These are phyloP conservation scores for Panaeolus cyanescens DNA, from an alignment of 768 basidiomycete genomes.

Conservation along the genomic window DNA sequence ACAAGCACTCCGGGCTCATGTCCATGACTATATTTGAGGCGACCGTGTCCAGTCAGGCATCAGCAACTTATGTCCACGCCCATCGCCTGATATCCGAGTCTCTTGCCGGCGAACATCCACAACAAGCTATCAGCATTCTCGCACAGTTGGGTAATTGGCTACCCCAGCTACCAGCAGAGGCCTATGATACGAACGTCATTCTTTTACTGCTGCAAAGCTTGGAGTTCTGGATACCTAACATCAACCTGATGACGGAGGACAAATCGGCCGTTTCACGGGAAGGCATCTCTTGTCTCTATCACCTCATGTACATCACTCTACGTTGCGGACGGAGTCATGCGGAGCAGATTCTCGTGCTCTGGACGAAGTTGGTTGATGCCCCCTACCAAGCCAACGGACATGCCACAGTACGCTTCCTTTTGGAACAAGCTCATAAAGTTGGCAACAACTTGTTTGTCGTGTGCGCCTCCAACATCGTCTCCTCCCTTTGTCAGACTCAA, in stretches of 20 bases:
- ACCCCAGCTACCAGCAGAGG: slow-evolving; percentile 57
- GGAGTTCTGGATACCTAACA: slow-evolving; percentile 81
- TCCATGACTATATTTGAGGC: slow-evolving; percentile 76
- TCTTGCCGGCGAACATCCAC: slow-evolving; percentile 76
- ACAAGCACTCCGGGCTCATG: slow-evolving; percentile 64
- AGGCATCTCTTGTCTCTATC: slow-evolving; percentile 69
- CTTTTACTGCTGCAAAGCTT: slow-evolving; percentile 75
- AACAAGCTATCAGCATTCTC: slow-evolving; percentile 64
- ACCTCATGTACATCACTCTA: slow-evolving; percentile 81
- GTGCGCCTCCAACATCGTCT: slow-evolving; percentile 80
- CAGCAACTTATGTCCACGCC: slow-evolving; percentile 79
- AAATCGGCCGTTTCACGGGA: slow-evolving; percentile 55
- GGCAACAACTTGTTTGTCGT: slow-evolving; percentile 76
- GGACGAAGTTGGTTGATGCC: slow-evolving; percentile 75
- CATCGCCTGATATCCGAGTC: slow-evolving; percentile 77
- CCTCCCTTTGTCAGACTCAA: slow-evolving; percentile 78
- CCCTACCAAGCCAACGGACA: slow-evolving; percentile 75
- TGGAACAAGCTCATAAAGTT: slow-evolving; percentile 87
- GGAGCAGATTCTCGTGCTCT: slow-evolving; percentile 79
- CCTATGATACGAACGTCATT: slow-evolving; percentile 44
- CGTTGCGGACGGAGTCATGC: slow-evolving; percentile 74
- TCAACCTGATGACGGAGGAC: slow-evolving; percentile 68
- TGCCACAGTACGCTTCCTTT: slow-evolving; percentile 77
- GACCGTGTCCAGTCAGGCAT: slow-evolving; percentile 67
- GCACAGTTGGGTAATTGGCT: slow-evolving; percentile 73